Percentiles rank a stretch among this genome's conserved stretches.
phyloP scores from a whole-genome alignment of 2,329 filamentous ascomycete species.

The Penicillium vulpinum region DNA sequence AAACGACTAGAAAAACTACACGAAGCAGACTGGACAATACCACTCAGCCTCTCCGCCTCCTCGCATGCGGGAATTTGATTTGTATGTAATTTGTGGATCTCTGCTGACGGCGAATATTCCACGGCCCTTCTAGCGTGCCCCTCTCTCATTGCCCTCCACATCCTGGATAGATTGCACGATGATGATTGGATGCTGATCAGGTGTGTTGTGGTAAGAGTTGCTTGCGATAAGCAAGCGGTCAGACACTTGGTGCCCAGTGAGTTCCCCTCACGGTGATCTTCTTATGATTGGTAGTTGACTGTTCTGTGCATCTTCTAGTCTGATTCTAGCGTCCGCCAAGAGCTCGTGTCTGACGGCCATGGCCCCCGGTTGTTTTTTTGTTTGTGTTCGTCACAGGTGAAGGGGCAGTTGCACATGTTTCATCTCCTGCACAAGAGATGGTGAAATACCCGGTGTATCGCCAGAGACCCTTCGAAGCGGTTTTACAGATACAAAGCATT shows the following conservation, averaged over 20 bases:
- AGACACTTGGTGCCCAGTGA: slow-evolving; percentile 8
- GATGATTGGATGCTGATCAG: slow-evolving; percentile 3
- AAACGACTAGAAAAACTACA: slow-evolving; percentile 5
- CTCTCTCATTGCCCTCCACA: not conserved
- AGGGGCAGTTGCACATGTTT: not conserved
- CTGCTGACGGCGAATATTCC: slow-evolving; percentile 18
- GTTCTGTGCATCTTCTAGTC: slow-evolving; percentile 23
- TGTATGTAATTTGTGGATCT: slow-evolving; percentile 17
- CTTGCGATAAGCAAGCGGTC: slow-evolving; percentile 20
- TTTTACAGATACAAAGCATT: too few species aligned
- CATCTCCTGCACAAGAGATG: not conserved
- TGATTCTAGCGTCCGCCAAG: slow-evolving; percentile 5
- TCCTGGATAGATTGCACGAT: not conserved
- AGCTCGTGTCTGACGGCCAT: slow-evolving; percentile 1
- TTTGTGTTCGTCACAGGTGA: not conserved
- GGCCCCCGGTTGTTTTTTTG: not conserved
- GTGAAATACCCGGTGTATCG: not conserved
- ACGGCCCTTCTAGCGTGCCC: slow-evolving; percentile 25
- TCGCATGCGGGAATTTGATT: slow-evolving; percentile 24
- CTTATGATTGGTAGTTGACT: not conserved
- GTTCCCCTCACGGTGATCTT: slow-evolving; percentile 7
- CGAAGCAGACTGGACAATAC: slow-evolving; percentile 5
- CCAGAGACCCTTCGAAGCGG: too few species aligned
- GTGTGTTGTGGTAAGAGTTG: not conserved
- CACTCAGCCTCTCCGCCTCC: slow-evolving; percentile 19